Evolutionary conservation across 805 yeast species (phyloP), one percentile per base, ranked within the genome.

Genomic region (Saturnispora dispora): DNA sequence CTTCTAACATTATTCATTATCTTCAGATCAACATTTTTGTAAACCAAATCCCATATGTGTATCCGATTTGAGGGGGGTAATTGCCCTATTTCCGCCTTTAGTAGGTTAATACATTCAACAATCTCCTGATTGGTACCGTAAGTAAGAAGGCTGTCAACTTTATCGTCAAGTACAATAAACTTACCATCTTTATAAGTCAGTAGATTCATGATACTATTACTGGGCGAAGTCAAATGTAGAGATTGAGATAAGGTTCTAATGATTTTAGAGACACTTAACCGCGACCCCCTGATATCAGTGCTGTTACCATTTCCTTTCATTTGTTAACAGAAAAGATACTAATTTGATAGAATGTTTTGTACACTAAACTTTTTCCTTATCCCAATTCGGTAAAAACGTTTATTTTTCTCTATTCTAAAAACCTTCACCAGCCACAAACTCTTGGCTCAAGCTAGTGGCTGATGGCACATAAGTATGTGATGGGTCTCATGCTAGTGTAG

Each of bases 11-110:
- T 69, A 1, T 63, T 51, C 20, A 58, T 59, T 32, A 59, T 62
- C 3, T 63, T 61, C 0, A 67, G 61, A 6, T 69, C 68, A 47
- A 85, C 71, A 62, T 83, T 65, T 47, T 74, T 78, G 53, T 77
- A 69, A 0, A 84, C 82, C 48, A 81, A 67, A 62, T 82, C 79
- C 96, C 96, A 88, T 1, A 87, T 72, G 55, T 85, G 89, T 0
- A 87, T 81, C 4, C 86, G 72, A 2, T 84, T 76, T 0, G 82
- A 72, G 2, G 81, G 73, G 3, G 82, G 70, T 47, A 73, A 74
- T 46, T 73, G 76, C 22, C 74, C 74, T 2, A 87, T 64, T 3
- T 79, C 70, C 2, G 72, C 72, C 6, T 76, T 67, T 41, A 88
- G 64, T 20, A 73, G 64, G 2, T 69, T 70, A 0, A 85, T 81